Evolutionary conservation across 2,329 filamentous ascomycete genomes (phyloP), one percentile per base, ranked within the genome.

Genomic region (Fusarium praegraminearum): DNA sequence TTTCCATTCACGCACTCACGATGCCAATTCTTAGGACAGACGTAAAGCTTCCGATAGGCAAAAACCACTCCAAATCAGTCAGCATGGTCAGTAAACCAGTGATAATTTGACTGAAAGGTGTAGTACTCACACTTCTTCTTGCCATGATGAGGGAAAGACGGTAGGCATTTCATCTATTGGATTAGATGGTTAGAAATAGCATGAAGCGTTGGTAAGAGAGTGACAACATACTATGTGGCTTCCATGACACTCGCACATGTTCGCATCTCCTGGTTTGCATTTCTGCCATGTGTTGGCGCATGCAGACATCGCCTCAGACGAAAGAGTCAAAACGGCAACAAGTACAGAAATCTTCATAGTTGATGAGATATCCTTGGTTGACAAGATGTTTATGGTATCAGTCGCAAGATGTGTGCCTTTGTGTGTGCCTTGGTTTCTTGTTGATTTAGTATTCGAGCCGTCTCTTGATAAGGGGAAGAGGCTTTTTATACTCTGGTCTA

Each of bases 151-250:
- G 47, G 1, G 7, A 20, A 18, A 16, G 51, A 35, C 13, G 16
- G 26, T 3, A n/a, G 26, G 6, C 60, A 62, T 11, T 24, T 41
- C 41, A 62, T 35, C 60, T 62, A 9, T 1, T 4, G 10, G 1
- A 2, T 2, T 2, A 2, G 13, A 9, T 20, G 7, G 3, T 62
- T 2, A 62, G 47, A 4, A 12, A 2, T 2, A 28, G n/a, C 7
- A 16, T 7, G 7, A 1, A 1, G 1, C 3, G 16, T 7, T 26
- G 2, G 3, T 5, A 2, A 2, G 1, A 11, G 10, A 0, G 5
- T 6, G 2, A 9, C 3, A 10, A 12, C 57, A n/a, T 43, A 62
- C 60, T 1, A 45, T 46, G 18, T 56, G 28, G 0, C 30, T 38
- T 2, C 47, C 47, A 22, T 43, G 22, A 2, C 60, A 62, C 11